phyloP scores from a whole-genome alignment of 2,329 filamentous ascomycete species.

The Botrytis deweyae region DNA sequence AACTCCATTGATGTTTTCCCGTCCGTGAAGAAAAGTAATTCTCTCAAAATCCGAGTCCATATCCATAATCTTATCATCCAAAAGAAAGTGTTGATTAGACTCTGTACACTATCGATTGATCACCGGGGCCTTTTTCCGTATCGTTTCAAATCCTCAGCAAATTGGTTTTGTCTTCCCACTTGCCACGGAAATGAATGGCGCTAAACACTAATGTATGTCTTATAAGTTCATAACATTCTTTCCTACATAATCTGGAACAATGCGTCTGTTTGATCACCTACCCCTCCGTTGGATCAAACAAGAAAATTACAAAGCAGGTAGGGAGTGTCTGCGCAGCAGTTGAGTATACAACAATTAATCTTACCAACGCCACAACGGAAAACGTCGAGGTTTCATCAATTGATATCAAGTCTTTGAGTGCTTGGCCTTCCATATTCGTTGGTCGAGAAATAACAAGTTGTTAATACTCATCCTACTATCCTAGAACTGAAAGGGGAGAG shows the following conservation, averaged over 20 bases:
- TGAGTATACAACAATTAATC: neutral
- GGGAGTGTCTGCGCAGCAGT: neutral
- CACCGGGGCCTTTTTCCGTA: neutral
- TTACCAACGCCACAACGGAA: neutral
- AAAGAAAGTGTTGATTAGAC: neutral
- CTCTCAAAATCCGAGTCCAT: neutral
- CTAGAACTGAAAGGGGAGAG: neutral
- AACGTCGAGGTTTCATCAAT: neutral
- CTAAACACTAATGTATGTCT: neutral
- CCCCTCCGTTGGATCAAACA: neutral
- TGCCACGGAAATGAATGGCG: neutral
- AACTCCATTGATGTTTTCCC: neutral
- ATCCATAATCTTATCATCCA: neutral
- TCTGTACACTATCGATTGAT: neutral
- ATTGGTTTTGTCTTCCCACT: neutral
- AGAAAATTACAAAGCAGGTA: neutral
- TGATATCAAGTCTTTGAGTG: neutral
- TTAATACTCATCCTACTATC: neutral
- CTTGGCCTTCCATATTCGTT: neutral
- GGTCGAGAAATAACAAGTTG: neutral
- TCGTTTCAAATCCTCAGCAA: neutral
- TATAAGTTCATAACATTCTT: neutral
- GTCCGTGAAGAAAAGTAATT: neutral
- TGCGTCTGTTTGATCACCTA: neutral
- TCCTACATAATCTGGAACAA: constrained; percentile 1